Conservation (phyloP, 2,329 filamentous ascomycete genomes). For the Pestalotiopsis sp. region DNA sequence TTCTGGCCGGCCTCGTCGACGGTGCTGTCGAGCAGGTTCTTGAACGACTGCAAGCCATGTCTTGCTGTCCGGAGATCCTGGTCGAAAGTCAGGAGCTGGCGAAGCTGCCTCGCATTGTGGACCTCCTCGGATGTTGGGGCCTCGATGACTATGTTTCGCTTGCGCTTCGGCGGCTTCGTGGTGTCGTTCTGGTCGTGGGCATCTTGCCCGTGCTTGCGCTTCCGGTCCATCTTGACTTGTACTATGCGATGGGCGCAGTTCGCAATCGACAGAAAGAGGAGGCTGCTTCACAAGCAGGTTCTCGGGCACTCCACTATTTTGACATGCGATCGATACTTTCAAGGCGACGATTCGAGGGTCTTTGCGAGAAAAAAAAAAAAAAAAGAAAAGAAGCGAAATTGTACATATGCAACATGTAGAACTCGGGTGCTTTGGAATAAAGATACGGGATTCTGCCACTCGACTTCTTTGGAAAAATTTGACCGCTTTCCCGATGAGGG, state of each 20-base stretch:
- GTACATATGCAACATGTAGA: background rate
- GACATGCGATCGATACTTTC: background rate
- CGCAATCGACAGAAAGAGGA: background rate
- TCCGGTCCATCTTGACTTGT: constrained; percentile 27
- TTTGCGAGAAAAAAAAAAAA: background rate
- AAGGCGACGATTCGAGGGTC: background rate
- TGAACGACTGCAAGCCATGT: constrained; percentile 78
- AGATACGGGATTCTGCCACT: constrained; percentile 3
- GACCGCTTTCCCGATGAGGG: constrained; percentile 1
- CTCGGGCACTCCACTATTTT: background rate
- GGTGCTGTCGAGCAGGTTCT: constrained; percentile 68
- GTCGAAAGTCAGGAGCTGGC: constrained; percentile 69
- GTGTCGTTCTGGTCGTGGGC: constrained; percentile 20
- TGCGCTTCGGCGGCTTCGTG: constrained; percentile 42
- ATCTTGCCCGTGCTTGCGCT: constrained; percentile 41
- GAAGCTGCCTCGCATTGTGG: constrained; percentile 66
- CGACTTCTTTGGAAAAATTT: constrained; percentile 1
- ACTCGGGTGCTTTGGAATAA: background rate
- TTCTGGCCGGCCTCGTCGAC: constrained; percentile 52
- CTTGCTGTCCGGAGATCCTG: constrained; percentile 70
- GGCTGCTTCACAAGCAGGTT: background rate
- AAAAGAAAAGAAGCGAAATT: background rate
- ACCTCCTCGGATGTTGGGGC: constrained; percentile 64
- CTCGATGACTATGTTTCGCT: constrained; percentile 52
- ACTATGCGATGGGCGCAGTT: background rate